Evolutionary conservation across 2,329 filamentous ascomycete species (phyloP).

Genomic region (Aspergillus versicolor): DNA sequence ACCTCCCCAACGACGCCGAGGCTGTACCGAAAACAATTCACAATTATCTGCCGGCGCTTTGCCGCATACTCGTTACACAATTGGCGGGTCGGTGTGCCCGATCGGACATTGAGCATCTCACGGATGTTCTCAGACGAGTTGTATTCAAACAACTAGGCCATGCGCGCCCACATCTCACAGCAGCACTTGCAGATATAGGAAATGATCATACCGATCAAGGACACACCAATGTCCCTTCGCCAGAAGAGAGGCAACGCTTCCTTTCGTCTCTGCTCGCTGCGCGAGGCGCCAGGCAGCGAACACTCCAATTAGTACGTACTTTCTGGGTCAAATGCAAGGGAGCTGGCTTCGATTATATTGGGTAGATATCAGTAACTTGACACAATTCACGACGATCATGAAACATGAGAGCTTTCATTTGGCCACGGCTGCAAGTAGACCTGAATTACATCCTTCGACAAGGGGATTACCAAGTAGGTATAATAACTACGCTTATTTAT

Average conservation of each 20-base stretch:
- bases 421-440: slow-evolving; percentile 1
- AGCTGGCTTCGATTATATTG: slow-evolving; percentile 40
- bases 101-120: slow-evolving; percentile 45
- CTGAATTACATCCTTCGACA: not conserved
- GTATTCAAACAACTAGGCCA: slow-evolving; percentile 43
- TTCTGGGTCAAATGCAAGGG: slow-evolving; percentile 49
- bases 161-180: slow-evolving; percentile 37
- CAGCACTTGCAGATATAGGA: slow-evolving; percentile 34
- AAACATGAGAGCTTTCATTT: not conserved
- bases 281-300: slow-evolving; percentile 37
- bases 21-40: slow-evolving; percentile 32
- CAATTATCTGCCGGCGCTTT: slow-evolving; percentile 38
- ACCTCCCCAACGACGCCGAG: slow-evolving; percentile 30
- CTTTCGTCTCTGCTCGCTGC: slow-evolving; percentile 39
- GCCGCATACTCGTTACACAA: slow-evolving; percentile 40
- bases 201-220: slow-evolving; percentile 21
- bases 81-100: slow-evolving; percentile 45
- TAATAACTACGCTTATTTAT: not conserved
- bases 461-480: not conserved
- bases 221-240: slow-evolving; percentile 24
- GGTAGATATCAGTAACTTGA: slow-evolving; percentile 19
- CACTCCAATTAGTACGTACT: slow-evolving; percentile 38
- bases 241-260: slow-evolving; percentile 42
- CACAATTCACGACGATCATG: slow-evolving; percentile 3
- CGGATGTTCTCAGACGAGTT: slow-evolving; percentile 41